Percentiles rank a stretch among this genome's conserved stretches.
Evolutionary conservation across 2,329 filamentous ascomycete genomes (phyloP).

Genomic region (Trichoderma harzianum): DNA sequence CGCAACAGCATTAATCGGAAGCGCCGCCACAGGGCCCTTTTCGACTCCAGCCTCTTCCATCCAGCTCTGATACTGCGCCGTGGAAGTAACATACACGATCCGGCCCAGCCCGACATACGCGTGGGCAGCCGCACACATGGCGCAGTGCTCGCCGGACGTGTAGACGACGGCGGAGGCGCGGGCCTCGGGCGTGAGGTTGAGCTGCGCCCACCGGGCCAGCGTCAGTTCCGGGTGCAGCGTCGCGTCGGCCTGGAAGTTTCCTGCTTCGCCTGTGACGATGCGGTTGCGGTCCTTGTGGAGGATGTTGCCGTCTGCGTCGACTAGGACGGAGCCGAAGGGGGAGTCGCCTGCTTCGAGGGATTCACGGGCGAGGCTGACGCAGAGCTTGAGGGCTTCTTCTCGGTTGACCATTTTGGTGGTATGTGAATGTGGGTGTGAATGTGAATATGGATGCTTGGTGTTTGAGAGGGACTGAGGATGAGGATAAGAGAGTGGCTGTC

Average conservation of each 20-base stretch:
- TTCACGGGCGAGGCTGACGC: conserved; percentile 28
- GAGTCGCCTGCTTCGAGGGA: conserved; percentile 36
- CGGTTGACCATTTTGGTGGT: background rate
- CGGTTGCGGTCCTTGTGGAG: conserved; percentile 36
- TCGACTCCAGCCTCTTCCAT: conserved; percentile 27
- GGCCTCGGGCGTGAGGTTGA: conserved; percentile 33
- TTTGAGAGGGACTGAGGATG: background rate
- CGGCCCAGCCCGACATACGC: conserved; percentile 34
- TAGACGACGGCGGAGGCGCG: conserved; percentile 38
- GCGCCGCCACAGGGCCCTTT: conserved; percentile 22
- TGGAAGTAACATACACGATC: conserved; percentile 34
- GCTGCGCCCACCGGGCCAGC: conserved; percentile 37
- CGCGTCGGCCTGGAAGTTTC: conserved; percentile 28
- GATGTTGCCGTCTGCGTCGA: conserved; percentile 26
- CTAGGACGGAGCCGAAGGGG: conserved; percentile 38
- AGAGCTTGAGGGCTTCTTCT: conserved; percentile 1
- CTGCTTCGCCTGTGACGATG: conserved; percentile 28
- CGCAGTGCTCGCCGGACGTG: conserved; percentile 38
- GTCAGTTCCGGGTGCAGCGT: conserved; percentile 37
- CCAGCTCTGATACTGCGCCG: conserved; percentile 30
- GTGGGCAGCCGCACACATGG: conserved; percentile 37
- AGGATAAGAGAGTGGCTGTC: background rate
- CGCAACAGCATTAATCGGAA: conserved; percentile 31
- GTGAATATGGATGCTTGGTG: background rate
- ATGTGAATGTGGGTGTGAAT: too few relatives aligned